Conservation (phyloP, 2,329 filamentous ascomycete genomes). For the Venturia effusa region DNA sequence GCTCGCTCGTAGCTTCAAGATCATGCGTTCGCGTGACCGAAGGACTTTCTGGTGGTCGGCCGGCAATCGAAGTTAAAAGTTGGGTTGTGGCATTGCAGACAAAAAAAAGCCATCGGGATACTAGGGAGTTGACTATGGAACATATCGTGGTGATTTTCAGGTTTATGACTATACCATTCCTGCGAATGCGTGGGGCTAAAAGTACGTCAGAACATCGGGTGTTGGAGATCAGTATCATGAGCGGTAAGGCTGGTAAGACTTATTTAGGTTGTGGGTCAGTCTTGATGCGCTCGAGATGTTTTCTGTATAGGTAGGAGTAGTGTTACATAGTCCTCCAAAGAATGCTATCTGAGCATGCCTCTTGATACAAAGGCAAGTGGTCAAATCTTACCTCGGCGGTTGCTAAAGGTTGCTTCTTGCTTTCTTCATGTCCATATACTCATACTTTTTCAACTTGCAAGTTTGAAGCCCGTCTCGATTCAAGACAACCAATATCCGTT, state of each 20-base stretch:
- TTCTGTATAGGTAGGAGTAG: not conserved
- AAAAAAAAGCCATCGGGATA: not conserved
- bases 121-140: not conserved
- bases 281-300: not conserved
- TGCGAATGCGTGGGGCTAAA: not conserved
- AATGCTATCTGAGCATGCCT: too few species aligned
- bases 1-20: slow-evolving; percentile 14
- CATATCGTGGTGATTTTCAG: not conserved
- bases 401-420: too few species aligned
- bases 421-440: too few species aligned
- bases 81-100: not conserved
- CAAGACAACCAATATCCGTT: too few species aligned
- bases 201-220: not conserved
- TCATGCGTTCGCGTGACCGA: not conserved
- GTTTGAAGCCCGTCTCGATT: too few species aligned
- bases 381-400: too few species aligned
- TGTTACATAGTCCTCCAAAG: too few species aligned
- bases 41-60: not conserved
- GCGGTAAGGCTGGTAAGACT: not conserved
- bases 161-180: not conserved
- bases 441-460: too few species aligned
- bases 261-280: not conserved
- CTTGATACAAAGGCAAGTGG: too few species aligned
- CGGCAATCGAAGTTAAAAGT: not conserved
- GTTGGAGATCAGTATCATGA: not conserved